A percentile compares a stretch with the other conserved stretches of the same genome.
These are phyloP conservation scores for Arthromyces matolae DNA, from an alignment of 768 basidiomycete genomes.

Conservation along the genomic window DNA sequence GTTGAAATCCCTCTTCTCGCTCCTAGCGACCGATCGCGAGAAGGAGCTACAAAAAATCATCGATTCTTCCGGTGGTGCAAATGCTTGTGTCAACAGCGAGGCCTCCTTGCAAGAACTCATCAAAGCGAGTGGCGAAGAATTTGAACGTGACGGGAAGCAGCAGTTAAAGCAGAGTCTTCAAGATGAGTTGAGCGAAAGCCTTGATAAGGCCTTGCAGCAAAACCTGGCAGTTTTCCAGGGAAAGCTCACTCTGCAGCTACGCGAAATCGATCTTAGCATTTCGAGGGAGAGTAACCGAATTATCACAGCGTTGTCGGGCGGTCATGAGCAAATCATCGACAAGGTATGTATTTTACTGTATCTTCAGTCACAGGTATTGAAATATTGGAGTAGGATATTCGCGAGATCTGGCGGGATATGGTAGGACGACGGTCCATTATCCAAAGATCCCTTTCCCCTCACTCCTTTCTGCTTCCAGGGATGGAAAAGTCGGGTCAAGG, in stretches of 20 bases:
- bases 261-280: background rate
- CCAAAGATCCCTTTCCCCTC: background rate
- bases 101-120: background rate
- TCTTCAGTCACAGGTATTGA: background rate
- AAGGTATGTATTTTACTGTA: background rate
- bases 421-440: too few species aligned
- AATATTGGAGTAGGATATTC: background rate
- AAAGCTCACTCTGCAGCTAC: background rate
- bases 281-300: background rate
- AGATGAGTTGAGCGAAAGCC: background rate
- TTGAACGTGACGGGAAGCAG: background rate
- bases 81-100: background rate
- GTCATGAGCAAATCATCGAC: conserved; percentile 1
- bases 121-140: background rate
- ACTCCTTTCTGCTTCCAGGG: too few species aligned
- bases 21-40: background rate
- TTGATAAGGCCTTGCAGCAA: background rate
- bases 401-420: conserved; percentile 1
- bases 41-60: background rate
- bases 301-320: background rate
- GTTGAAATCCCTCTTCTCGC: background rate
- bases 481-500: background rate
- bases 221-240: background rate
- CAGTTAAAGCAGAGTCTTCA: background rate
- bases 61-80: background rate